Evolutionary conservation across 1,139 yeast species (phyloP).

Genomic region (Hanseniaspora gamundiae): DNA sequence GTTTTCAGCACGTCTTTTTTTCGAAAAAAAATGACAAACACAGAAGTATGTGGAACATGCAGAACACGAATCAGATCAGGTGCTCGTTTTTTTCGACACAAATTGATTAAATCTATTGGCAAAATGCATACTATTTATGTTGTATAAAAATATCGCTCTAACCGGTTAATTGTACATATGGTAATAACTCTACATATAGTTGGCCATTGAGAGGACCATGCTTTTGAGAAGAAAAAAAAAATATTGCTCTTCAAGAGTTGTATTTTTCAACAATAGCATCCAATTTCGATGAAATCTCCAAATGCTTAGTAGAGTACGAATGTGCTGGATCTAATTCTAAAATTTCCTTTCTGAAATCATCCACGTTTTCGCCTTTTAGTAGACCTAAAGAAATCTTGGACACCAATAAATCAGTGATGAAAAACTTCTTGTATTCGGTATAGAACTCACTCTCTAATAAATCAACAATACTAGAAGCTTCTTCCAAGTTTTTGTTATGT

Average conservation of each 20-base stretch:
- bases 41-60: too few relatives aligned
- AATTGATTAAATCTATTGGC: too few relatives aligned
- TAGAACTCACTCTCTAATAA: constrained; percentile 22
- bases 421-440: constrained; percentile 16
- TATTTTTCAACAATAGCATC: constrained; percentile 45
- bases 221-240: too few relatives aligned
- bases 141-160: too few relatives aligned
- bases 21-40: too few relatives aligned
- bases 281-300: constrained; percentile 36
- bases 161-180: too few relatives aligned
- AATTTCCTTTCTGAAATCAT: constrained; percentile 32
- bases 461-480: constrained; percentile 29
- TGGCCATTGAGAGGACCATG: too few relatives aligned
- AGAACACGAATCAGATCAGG: too few relatives aligned
- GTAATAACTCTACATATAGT: too few relatives aligned
- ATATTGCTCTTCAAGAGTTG: constrained; percentile 3
- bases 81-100: too few relatives aligned
- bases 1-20: too few relatives aligned
- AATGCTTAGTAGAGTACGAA: constrained; percentile 33
- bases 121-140: too few relatives aligned
- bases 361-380: constrained; percentile 33
- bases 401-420: constrained; percentile 37
- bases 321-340: constrained; percentile 33
- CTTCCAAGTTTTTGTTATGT: constrained; percentile 31
- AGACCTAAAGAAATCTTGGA: constrained; percentile 41